Percentiles rank a stretch among this genome's conserved stretches.
Conservation (phyloP, 192 early-diverging fungal genomes). For the Pilaira anomala region DNA sequence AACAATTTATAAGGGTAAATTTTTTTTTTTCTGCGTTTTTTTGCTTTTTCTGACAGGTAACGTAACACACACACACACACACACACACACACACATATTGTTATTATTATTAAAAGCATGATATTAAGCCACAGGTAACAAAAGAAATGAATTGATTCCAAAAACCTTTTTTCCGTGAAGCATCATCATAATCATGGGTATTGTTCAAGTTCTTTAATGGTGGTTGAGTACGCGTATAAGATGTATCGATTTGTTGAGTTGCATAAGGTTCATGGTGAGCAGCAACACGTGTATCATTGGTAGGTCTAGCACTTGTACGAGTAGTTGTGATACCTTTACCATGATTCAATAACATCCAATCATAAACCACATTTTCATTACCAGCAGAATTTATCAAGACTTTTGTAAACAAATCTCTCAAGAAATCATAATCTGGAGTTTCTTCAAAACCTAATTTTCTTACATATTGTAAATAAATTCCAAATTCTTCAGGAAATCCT, state of each 20-base stretch:
- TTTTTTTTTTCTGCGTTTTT: neutral
- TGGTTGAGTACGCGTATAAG: constrained; percentile 1
- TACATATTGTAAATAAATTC: constrained; percentile 81
- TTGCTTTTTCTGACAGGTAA: neutral
- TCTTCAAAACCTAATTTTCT: constrained; percentile 92
- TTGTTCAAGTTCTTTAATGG: constrained; percentile 1
- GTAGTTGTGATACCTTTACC: constrained; percentile 43
- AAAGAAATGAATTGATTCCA: constrained; percentile 12
- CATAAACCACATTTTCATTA: constrained; percentile 79
- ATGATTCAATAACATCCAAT: constrained; percentile 80
- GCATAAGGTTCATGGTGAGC: neutral
- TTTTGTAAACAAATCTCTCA: constrained; percentile 80
- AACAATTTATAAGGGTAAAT: too few relatives aligned
- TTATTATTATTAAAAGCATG: neutral
- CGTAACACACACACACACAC: too few relatives aligned
- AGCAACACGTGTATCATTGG: neutral
- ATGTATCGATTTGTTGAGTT: neutral
- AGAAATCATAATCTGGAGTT: constrained; percentile 91
- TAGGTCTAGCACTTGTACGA: neutral
- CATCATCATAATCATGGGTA: constrained; percentile 1
- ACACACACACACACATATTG: too few relatives aligned
- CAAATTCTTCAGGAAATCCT: constrained; percentile 90
- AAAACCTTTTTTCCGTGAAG: constrained; percentile 16
- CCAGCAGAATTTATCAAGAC: constrained; percentile 62
- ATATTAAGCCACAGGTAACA: constrained; percentile 15